Base-by-base conservation (phyloP, 2,329 filamentous ascomycete genomes). In the Pseudogymnoascus sp. region DNA sequence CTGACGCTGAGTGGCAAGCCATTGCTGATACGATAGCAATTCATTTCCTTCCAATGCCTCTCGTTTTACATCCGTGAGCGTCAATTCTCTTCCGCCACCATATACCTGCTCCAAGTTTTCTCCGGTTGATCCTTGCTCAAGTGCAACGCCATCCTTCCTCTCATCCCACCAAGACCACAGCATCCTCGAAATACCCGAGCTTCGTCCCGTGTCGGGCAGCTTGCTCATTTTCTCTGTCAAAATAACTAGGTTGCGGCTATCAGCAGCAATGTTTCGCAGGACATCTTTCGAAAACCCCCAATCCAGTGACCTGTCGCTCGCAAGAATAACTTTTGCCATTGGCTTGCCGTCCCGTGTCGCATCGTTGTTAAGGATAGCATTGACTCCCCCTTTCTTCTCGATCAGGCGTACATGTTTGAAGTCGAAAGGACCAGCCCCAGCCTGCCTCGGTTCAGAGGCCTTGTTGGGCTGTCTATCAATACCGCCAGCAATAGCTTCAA, bases 231-330 rank as follows among this genome's bases (percentile, higher is more conserved):
- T 84, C 68, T 97, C 92, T 0, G 93, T 97, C 43, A 99, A 75
- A 60, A 99, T 85, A 36, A 99, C 82, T 50, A 97, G 77, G 71
- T 97, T 99, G 41, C 86, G 85, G 1, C 87, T 77, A 65, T 95
- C 89, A 62, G 83, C 80, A 0, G 91, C 91, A 61, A 99, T 80
- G 8, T 81, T 80, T 65, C 83, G 85, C 57, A 99, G 76, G 0
- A 92, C 80, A 60, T 93, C 86, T 68, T 88, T 90, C 0, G 94
- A 95, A 70, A 96, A 96, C 0, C 94, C 94, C 94, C 94, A 99
- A 68, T 96, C 91, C 18, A 97, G 76, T 30, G 90, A 95, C 3
- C 86, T 83, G 71, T 97, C 93, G 67, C 91, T 97, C 2, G 94
- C 92, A 61, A 99, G 79, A 59, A 99, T 94, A 14, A 99, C 91